Conservation (phyloP, 2,329 filamentous ascomycete genomes). For the Sphaerulina populicola region DNA sequence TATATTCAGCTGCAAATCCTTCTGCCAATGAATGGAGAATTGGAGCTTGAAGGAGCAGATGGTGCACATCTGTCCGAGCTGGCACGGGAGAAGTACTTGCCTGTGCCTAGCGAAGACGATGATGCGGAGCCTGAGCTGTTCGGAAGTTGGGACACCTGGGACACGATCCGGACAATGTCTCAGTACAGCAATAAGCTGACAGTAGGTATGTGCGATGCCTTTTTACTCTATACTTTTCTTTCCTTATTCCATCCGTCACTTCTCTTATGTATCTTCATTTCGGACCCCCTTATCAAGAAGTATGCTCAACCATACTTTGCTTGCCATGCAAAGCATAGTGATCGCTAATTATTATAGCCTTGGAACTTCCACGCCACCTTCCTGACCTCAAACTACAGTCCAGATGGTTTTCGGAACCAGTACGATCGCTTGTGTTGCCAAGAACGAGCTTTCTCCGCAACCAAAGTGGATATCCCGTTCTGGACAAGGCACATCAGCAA, state of each 20-base stretch:
- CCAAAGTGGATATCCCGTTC: conserved; percentile 50
- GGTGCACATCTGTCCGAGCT: conserved; percentile 48
- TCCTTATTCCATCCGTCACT: background rate
- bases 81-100: conserved; percentile 31
- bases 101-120: conserved; percentile 14
- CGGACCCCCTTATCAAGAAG: conserved; percentile 4
- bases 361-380: conserved; percentile 52
- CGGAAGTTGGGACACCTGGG: conserved; percentile 88
- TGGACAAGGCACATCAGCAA: conserved; percentile 51
- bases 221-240: conserved; percentile 1
- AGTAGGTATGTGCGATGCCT: conserved; percentile 58
- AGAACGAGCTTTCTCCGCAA: conserved; percentile 50
- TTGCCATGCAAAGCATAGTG: background rate
- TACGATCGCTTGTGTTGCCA: conserved; percentile 49
- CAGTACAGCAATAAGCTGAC: conserved; percentile 73
- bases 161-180: conserved; percentile 75
- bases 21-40: conserved; percentile 72
- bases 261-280: background rate
- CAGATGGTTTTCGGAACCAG: conserved; percentile 56
- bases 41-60: conserved; percentile 49
- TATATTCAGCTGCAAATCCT: conserved; percentile 75
- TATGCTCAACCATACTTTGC: conserved; percentile 2
- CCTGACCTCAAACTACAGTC: conserved; percentile 50
- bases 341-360: conserved; percentile 36
- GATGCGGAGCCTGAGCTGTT: conserved; percentile 48